Conservation (phyloP, 2,329 filamentous ascomycete species). For the Talaromyces sp. region DNA sequence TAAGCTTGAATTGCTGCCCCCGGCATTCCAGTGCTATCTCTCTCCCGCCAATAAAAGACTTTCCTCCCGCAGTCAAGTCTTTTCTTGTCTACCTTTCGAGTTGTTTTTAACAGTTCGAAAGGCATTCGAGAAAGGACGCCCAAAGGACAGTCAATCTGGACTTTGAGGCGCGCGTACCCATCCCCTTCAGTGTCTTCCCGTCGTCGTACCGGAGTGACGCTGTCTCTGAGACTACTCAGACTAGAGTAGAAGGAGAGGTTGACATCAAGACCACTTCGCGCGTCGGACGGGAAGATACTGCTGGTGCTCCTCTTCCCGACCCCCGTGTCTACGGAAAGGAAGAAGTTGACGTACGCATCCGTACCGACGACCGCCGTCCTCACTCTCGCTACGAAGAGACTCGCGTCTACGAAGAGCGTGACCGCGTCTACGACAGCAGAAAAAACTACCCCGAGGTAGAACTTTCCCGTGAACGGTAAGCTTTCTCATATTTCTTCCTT, state of each 20-base stretch:
- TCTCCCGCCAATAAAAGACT: slow-evolving; percentile 21
- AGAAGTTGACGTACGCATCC: slow-evolving; percentile 81
- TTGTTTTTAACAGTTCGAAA: slow-evolving; percentile 47
- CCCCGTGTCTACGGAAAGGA: slow-evolving; percentile 70
- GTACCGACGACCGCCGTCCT: slow-evolving; percentile 65
- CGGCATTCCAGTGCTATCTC: slow-evolving; percentile 16
- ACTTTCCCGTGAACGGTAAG: slow-evolving; percentile 51
- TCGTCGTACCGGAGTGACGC: slow-evolving; percentile 85
- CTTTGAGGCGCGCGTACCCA: slow-evolving; percentile 99
- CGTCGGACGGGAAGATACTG: slow-evolving; percentile 98
- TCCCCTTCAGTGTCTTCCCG: slow-evolving; percentile 99
- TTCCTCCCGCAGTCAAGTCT: slow-evolving; percentile 36
- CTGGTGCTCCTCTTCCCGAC: slow-evolving; percentile 51
- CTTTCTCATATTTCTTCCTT: slow-evolving; percentile 18
- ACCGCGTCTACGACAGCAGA: slow-evolving; percentile 29
- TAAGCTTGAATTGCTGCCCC: slow-evolving; percentile 16
- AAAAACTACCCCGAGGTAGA: slow-evolving; percentile 41
- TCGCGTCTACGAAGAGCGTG: slow-evolving; percentile 33
- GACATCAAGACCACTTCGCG: slow-evolving; percentile 69
- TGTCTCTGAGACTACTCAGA: slow-evolving; percentile 63
- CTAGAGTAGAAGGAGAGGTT: slow-evolving; percentile 87
- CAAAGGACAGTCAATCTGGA: slow-evolving; percentile 93
- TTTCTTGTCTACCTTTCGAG: slow-evolving; percentile 50
- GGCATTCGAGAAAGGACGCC: slow-evolving; percentile 68
- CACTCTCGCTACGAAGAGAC: slow-evolving; percentile 50